Base-by-base conservation (phyloP, 345 rosid species). In the Pseudoturritis turrita region DNA sequence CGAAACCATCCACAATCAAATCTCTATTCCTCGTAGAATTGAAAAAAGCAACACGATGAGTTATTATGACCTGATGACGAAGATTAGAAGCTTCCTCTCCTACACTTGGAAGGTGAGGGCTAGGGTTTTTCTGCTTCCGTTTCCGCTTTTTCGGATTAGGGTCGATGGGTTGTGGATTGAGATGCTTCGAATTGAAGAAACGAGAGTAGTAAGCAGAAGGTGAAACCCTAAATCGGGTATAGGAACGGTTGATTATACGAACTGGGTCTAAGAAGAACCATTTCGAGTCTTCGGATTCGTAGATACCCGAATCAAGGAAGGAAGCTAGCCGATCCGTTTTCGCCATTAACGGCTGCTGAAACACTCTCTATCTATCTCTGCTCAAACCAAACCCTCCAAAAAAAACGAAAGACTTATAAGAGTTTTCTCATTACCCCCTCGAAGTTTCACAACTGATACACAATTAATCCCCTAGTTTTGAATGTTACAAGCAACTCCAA, bases 151-250 rank as follows among this genome's bases (percentile, higher is more conserved):
- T 86, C 17, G 80, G 60, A 71, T 51, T 60, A 41, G 88, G 37
- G 19, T 55, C 58, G 11, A 13, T 29, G 19, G 67, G 26, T 50
- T 78, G 80, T 43, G 1, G 35, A 22, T 41, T 70, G 61, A 51
- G 57, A 67, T 10, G 65, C 13, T 73, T 74, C 68, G 87, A 21
- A 57, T 69, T 80, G 76, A 93, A 86, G 87, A 74, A 86, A 13
- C 98, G 98, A 65, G 94, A 78, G 74, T 93, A 88, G 81, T 93
- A 90, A 21, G 78, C 74, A 41, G 88, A 83, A 9, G 92, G 84
- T 25, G 88, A 90, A 75, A 86, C 61, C 77, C 65, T 78, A 65
- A 84, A 89, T 31, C 87, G 85, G 7, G 82, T 29, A 53, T 87
- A 85, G 2, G 87, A 86, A 21, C 86, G 84, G 71, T 83, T 90